Conservation (phyloP, 495 filamentous ascomycete species). For the Penicillium pulvis region DNA sequence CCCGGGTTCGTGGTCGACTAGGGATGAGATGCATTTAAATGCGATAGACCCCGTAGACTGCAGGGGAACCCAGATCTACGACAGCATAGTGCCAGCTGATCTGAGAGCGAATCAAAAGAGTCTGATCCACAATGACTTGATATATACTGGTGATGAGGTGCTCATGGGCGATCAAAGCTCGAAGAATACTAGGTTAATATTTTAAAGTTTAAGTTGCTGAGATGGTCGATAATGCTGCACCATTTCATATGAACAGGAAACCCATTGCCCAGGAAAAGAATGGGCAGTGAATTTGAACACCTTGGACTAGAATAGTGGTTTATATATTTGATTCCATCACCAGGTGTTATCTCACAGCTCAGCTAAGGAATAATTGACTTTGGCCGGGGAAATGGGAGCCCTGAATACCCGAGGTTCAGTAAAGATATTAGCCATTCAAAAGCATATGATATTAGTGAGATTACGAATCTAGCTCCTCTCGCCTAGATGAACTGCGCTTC, state of each 20-base stretch:
- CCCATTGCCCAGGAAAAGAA: neutral
- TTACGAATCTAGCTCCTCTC: too few species aligned
- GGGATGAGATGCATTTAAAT: neutral
- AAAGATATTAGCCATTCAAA: neutral
- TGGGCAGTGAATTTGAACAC: neutral
- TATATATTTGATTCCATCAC: too few species aligned
- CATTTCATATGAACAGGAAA: neutral
- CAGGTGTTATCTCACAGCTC: neutral
- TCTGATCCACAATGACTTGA: slow-evolving; percentile 29
- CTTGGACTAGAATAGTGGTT: too few species aligned
- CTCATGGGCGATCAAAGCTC: slow-evolving; percentile 11
- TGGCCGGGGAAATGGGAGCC: neutral
- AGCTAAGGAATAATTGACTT: neutral
- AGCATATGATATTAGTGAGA: neutral
- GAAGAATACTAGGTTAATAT: neutral
- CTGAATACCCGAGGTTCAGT: neutral
- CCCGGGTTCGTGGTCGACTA: neutral
- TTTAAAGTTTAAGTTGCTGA: slow-evolving; percentile 12
- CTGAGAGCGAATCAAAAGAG: slow-evolving; percentile 9
- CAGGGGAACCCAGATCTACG: slow-evolving; percentile 1
- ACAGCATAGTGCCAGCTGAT: slow-evolving; percentile 1
- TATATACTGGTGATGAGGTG: slow-evolving; percentile 32
- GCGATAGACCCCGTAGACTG: neutral
- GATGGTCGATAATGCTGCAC: neutral
- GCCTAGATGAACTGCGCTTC: neutral